Percentiles rank a stretch among this genome's conserved stretches.
These are phyloP conservation scores for Colletotrichum incanum DNA, from an alignment of 2,329 filamentous ascomycete genomes.

Conservation along the genomic window DNA sequence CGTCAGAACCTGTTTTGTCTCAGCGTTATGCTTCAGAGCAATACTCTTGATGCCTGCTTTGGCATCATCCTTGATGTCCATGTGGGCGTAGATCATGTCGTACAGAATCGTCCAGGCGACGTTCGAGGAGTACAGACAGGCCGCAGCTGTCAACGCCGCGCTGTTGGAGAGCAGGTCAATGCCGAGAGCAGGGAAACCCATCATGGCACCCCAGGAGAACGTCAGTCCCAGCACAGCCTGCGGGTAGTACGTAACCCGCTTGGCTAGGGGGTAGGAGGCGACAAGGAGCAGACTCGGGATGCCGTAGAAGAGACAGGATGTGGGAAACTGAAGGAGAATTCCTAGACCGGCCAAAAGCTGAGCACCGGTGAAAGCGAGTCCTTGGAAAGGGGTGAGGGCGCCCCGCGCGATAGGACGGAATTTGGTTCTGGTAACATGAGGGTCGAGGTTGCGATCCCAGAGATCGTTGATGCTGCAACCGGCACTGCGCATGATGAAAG, in stretches of 20 bases:
- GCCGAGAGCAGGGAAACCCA: constrained; percentile 89
- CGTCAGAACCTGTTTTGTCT: constrained; percentile 83
- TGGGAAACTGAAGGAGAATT: constrained; percentile 83
- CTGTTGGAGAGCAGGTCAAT: constrained; percentile 79
- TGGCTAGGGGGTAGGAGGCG: constrained; percentile 84
- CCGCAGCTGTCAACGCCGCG: constrained; percentile 76
- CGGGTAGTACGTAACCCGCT: constrained; percentile 89
- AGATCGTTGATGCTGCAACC: constrained; percentile 93
- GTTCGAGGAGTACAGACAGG: constrained; percentile 82
- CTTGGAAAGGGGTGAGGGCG: constrained; percentile 81
- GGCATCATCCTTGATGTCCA: constrained; percentile 89
- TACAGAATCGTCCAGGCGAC: constrained; percentile 91
- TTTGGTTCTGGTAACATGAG: constrained; percentile 82
- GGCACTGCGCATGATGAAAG: constrained; percentile 88
- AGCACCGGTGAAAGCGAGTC: constrained; percentile 79
- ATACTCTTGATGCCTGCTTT: constrained; percentile 93
- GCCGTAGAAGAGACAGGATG: constrained; percentile 82
- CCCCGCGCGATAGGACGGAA: constrained; percentile 86
- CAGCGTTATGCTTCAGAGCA: constrained; percentile 81
- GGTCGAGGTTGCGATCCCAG: constrained; percentile 90
- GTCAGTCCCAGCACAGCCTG: constrained; percentile 87
- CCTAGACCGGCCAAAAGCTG: constrained; percentile 83
- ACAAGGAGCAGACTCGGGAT: constrained; percentile 83
- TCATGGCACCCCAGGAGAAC: constrained; percentile 90
- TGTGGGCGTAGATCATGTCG: constrained; percentile 95